Evolutionary conservation across 495 filamentous ascomycete species (phyloP).

Genomic region (Cairneyella variabilis): DNA sequence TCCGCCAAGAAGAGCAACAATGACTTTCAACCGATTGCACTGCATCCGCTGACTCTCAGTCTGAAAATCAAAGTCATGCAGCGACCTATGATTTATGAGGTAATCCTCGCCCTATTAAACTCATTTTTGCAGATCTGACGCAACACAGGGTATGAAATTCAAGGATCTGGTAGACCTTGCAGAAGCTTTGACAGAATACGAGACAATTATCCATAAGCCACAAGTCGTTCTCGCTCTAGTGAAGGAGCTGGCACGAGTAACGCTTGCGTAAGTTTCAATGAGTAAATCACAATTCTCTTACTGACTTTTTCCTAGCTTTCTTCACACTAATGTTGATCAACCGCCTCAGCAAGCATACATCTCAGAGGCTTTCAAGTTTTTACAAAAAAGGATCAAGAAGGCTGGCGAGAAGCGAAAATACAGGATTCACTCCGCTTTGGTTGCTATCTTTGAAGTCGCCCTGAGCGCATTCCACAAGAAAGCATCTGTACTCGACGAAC

Average conservation of each 20-base stretch:
- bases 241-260: constrained; percentile 27
- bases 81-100: constrained; percentile 45
- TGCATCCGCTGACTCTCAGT: constrained; percentile 31
- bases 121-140: not conserved
- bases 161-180: constrained; percentile 31
- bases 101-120: constrained; percentile 19
- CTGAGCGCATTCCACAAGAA: constrained; percentile 7
- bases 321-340: constrained; percentile 31
- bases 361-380: constrained; percentile 20
- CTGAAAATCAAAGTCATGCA: constrained; percentile 45
- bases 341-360: constrained; percentile 32
- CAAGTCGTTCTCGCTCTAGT: constrained; percentile 25
- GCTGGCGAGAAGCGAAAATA: constrained; percentile 17
- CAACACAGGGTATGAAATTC: constrained; percentile 32
- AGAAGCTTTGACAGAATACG: constrained; percentile 14
- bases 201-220: constrained; percentile 6
- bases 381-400: constrained; percentile 26
- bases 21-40: not conserved
- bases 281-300: not conserved
- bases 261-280: constrained; percentile 26
- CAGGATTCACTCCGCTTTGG: constrained; percentile 5
- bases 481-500: not conserved
- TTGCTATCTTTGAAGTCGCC: constrained; percentile 14
- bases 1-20: not conserved
- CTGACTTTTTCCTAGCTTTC: constrained; percentile 24